A percentile compares a stretch with the other conserved stretches of the same genome.
Evolutionary conservation across 2,329 filamentous ascomycete species (phyloP).

Genomic region (Fusarium irregulare): DNA sequence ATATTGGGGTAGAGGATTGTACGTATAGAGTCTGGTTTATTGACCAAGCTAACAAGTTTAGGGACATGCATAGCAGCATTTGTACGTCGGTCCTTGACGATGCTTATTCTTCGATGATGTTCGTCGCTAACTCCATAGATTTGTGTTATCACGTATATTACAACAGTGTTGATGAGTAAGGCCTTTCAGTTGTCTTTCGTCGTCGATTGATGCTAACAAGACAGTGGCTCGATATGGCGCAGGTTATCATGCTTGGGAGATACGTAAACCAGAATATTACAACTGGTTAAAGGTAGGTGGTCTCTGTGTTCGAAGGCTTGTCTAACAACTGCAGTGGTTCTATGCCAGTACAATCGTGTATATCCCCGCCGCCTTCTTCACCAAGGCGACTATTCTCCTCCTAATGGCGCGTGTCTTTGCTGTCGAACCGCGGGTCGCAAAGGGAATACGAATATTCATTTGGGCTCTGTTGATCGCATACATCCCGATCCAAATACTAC

Average conservation of each 20-base stretch:
- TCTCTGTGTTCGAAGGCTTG: fast-evolving
- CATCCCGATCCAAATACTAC: constrained; percentile 48
- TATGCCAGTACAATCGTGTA: constrained; percentile 39
- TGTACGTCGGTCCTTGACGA: constrained; percentile 2
- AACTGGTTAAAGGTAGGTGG: constrained; percentile 33
- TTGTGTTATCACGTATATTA: constrained; percentile 13
- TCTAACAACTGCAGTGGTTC: constrained; percentile 33
- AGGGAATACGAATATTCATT: constrained; percentile 32
- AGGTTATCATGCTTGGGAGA: constrained; percentile 41
- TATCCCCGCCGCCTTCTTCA: constrained; percentile 39
- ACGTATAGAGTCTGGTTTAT: neutral
- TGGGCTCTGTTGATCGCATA: constrained; percentile 32
- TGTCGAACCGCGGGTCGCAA: constrained; percentile 27
- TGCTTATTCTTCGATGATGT: neutral
- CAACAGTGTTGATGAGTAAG: constrained; percentile 35
- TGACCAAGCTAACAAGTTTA: constrained; percentile 9
- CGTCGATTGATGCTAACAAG: neutral
- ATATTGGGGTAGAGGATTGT: constrained; percentile 34
- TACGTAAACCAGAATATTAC: constrained; percentile 31
- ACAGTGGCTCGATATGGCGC: constrained; percentile 36
- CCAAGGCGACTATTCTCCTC: constrained; percentile 39
- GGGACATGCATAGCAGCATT: constrained; percentile 37
- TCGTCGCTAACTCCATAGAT: constrained; percentile 22
- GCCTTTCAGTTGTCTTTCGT: neutral
- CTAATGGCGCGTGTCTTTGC: constrained; percentile 41